These are phyloP conservation scores for Lycium barbarum DNA, from an alignment of 257 asterid species.

Conservation along the genomic window DNA sequence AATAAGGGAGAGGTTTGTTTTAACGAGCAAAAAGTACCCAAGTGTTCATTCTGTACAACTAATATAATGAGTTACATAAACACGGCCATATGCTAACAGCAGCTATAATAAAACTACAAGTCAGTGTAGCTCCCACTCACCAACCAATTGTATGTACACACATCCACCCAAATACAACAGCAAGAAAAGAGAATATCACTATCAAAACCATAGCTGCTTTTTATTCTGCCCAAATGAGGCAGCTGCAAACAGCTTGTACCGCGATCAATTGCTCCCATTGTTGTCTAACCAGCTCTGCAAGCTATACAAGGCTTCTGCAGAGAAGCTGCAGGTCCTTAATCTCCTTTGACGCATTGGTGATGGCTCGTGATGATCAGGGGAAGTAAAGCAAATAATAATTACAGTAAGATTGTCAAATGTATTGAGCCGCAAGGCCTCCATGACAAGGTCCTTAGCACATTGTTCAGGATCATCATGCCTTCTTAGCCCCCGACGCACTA, in stretches of 20 bases:
- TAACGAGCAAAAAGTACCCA: background rate
- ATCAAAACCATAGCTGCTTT: constrained; percentile 37
- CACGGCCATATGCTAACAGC: background rate
- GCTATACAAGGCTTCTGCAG: constrained; percentile 76
- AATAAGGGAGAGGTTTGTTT: background rate
- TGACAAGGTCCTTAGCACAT: constrained; percentile 82
- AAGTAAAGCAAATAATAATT: constrained; percentile 62
- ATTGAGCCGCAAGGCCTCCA: constrained; percentile 75
- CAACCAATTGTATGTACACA: constrained; percentile 52
- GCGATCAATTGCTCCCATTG: constrained; percentile 41
- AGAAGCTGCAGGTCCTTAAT: constrained; percentile 66
- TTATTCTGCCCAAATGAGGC: constrained; percentile 37
- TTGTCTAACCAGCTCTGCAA: constrained; percentile 64
- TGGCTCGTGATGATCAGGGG: constrained; percentile 50
- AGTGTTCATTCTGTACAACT: constrained; percentile 23
- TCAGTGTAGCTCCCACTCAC: constrained; percentile 32
- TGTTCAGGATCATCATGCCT: constrained; percentile 85
- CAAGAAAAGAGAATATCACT: background rate
- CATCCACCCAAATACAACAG: constrained; percentile 35
- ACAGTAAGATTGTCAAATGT: constrained; percentile 83
- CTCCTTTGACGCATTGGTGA: constrained; percentile 45
- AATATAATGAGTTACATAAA: constrained; percentile 21
- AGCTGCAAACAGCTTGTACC: constrained; percentile 36
- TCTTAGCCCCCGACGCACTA: constrained; percentile 71
- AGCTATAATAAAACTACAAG: constrained; percentile 18